These are phyloP conservation scores for Wallemia mellicola DNA, from an alignment of 1,284 basidiomycete species.

Conservation along the genomic window DNA sequence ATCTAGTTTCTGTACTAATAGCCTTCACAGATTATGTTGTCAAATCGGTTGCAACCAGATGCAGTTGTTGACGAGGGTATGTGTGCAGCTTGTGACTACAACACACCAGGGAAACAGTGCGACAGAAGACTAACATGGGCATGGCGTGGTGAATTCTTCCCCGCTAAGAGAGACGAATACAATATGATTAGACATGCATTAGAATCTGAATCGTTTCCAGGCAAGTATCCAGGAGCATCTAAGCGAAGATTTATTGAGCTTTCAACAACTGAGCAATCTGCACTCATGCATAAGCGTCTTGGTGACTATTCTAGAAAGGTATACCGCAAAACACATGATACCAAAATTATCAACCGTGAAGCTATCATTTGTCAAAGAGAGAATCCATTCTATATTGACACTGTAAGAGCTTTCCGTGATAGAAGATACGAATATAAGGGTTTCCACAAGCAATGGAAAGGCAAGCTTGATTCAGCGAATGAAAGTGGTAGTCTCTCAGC, in stretches of 20 bases:
- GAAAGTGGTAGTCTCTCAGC: conserved; percentile 43
- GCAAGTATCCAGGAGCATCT: conserved; percentile 39
- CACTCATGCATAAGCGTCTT: conserved; percentile 76
- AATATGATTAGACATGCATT: conserved; percentile 98
- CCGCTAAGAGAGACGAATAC: conserved; percentile 85
- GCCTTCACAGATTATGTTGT: conserved; percentile 61
- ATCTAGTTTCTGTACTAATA: neutral
- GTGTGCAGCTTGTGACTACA: conserved; percentile 96
- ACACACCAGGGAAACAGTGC: conserved; percentile 80
- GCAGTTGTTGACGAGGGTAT: conserved; percentile 88
- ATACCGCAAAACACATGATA: conserved; percentile 98
- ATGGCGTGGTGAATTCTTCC: conserved; percentile 97
- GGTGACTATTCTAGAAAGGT: conserved; percentile 97
- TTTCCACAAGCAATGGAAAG: conserved; percentile 97
- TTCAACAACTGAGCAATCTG: conserved; percentile 57
- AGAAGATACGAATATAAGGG: conserved; percentile 98
- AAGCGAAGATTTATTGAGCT: conserved; percentile 62
- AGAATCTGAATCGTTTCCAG: conserved; percentile 75
- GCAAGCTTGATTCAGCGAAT: conserved; percentile 57
- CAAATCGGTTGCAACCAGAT: conserved; percentile 91
- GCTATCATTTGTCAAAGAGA: conserved; percentile 93
- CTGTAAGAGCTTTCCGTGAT: conserved; percentile 87
- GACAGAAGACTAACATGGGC: conserved; percentile 90
- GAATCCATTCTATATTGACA: conserved; percentile 98
- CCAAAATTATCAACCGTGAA: conserved; percentile 74